These are phyloP conservation scores for Luzula sylvatica DNA, from an alignment of 176 grass and related monocot genomes.

Conservation along the genomic window DNA sequence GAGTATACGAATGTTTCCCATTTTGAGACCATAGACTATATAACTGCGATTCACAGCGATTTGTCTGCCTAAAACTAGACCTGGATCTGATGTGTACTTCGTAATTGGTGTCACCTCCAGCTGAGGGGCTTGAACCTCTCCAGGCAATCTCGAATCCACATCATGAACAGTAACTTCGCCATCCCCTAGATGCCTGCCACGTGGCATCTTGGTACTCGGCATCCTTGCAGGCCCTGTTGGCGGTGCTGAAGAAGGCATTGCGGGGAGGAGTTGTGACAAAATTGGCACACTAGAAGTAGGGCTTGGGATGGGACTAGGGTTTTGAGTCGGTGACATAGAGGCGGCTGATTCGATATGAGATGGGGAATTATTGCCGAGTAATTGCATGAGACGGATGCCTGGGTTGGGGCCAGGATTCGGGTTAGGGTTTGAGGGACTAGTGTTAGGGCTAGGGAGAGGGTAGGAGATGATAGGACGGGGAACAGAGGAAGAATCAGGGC, in stretches of 20 bases:
- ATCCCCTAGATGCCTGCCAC: constrained; percentile 47
- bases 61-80: constrained; percentile 73
- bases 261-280: constrained; percentile 25
- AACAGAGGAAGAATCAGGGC: constrained; percentile 17
- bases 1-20: constrained; percentile 74
- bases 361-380: constrained; percentile 48
- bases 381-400: constrained; percentile 69
- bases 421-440: constrained; percentile 30
- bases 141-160: constrained; percentile 64
- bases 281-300: constrained; percentile 18
- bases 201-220: constrained; percentile 68
- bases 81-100: constrained; percentile 87
- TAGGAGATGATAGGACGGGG: constrained; percentile 28
- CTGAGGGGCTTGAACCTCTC: constrained; percentile 64
- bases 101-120: constrained; percentile 95
- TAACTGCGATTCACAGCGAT: constrained; percentile 82
- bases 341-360: constrained; percentile 39
- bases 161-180: constrained; percentile 60
- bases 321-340: constrained; percentile 39
- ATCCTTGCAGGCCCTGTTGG: constrained; percentile 53
- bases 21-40: constrained; percentile 85
- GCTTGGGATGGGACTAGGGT: background rate
- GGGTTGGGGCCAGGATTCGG: constrained; percentile 29
- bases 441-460: constrained; percentile 31
- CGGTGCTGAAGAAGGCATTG: constrained; percentile 34